phyloP scores from a whole-genome alignment of 352 stramenopile genomes.

The Phytophthora parvispora region DNA sequence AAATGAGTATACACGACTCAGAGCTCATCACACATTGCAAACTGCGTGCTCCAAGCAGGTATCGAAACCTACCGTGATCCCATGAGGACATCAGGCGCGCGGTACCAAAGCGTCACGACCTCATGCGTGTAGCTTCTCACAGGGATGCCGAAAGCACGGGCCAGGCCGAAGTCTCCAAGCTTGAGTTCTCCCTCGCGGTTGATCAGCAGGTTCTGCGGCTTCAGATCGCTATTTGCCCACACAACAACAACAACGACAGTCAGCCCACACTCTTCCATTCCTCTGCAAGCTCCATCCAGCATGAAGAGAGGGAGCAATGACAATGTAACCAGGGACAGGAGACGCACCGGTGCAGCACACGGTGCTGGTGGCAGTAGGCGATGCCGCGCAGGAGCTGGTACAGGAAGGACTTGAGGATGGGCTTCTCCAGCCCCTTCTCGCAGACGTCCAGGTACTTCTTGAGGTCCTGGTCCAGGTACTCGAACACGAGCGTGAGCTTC shows the following conservation, averaged over 20 bases:
- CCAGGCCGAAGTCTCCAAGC: constrained; percentile 99
- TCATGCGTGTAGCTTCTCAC: constrained; percentile 99
- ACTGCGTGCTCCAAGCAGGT: background rate
- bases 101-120: constrained; percentile 99
- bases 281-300: background rate
- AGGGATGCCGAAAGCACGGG: constrained; percentile 99
- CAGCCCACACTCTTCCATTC: background rate
- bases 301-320: too few species aligned
- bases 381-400: constrained; percentile 99
- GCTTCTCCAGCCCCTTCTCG: constrained; percentile 96
- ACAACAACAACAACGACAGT: background rate
- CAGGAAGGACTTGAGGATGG: constrained; percentile 97
- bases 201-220: constrained; percentile 99
- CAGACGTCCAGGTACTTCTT: constrained; percentile 99
- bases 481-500: constrained; percentile 99
- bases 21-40: background rate
- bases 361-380: constrained; percentile 99
- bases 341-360: constrained; percentile 92
- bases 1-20: background rate
- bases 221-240: constrained; percentile 96
- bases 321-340: constrained; percentile 1
- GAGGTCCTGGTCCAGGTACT: constrained; percentile 99
- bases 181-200: constrained; percentile 99
- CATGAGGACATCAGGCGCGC: constrained; percentile 98
- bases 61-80: constrained; percentile 81